Percentiles rank a stretch among this genome's conserved stretches.
phyloP scores from a whole-genome alignment of 1,284 basidiomycete species.

The Papiliotrema laurentii region DNA sequence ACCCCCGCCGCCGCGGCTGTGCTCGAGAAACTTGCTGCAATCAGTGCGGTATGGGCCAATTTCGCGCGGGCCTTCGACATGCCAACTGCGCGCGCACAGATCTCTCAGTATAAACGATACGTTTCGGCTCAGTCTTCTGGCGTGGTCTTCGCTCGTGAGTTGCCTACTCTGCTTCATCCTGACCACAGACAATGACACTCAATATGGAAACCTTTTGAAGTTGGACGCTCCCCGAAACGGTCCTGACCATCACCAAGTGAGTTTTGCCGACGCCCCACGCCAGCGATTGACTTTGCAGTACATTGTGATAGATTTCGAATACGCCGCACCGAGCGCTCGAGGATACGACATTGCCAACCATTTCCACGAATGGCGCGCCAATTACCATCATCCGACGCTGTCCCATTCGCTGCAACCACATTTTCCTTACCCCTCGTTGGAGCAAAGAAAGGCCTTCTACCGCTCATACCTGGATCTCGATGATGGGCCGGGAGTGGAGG shows the following conservation, averaged over 20 bases:
- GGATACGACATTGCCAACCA: conserved; percentile 94
- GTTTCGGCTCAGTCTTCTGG: conserved; percentile 39
- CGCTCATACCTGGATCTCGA: conserved; percentile 62
- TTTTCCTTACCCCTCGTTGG: conserved; percentile 65
- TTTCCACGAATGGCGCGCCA: conserved; percentile 90
- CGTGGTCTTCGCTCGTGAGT: conserved; percentile 47
- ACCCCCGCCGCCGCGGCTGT: conserved; percentile 47
- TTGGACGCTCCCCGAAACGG: conserved; percentile 56
- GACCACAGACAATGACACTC: conserved; percentile 78
- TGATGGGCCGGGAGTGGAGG: conserved; percentile 32
- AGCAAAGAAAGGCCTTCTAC: conserved; percentile 77
- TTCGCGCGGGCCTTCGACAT: conserved; percentile 43
- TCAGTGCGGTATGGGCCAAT: conserved; percentile 35
- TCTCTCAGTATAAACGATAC: conserved; percentile 40
- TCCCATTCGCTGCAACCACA: conserved; percentile 69
- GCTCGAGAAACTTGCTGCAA: conserved; percentile 18
- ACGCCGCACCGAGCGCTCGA: conserved; percentile 79
- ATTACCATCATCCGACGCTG: conserved; percentile 66
- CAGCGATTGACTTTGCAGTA: too few relatives aligned
- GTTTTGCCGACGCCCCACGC: too few relatives aligned
- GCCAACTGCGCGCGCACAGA: conserved; percentile 37
- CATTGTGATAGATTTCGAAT: conserved; percentile 94
- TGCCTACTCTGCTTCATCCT: background rate
- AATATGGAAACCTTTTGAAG: conserved; percentile 85
- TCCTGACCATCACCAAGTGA: conserved; percentile 46